Conservation (phyloP, 2,329 filamentous ascomycete genomes). For the Pseudogymnoascus sp. region DNA sequence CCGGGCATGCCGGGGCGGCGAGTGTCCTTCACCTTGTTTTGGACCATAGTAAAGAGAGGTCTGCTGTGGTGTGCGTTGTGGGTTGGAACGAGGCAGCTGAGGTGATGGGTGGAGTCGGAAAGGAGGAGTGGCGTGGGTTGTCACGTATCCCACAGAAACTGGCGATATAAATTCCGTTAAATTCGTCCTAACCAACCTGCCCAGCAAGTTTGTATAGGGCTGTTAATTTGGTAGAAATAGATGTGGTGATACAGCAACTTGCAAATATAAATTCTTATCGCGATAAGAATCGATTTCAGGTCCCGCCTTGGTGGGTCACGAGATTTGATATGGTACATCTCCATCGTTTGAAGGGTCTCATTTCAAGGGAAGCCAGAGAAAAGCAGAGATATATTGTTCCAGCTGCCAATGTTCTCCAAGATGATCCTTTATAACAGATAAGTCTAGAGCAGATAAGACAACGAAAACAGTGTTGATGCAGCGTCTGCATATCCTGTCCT, state of each 20-base stretch:
- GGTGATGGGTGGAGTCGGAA: background rate
- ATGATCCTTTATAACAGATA: background rate
- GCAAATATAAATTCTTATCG: constrained; percentile 8
- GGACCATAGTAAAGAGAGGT: background rate
- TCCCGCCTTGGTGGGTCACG: constrained; percentile 1
- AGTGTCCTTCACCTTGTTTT: constrained; percentile 9
- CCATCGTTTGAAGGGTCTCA: background rate
- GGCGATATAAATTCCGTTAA: background rate
- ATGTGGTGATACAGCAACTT: background rate
- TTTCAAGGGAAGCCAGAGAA: background rate
- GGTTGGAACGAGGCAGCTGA: background rate
- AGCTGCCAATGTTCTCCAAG: background rate
- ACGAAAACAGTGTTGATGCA: background rate
- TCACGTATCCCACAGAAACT: background rate
- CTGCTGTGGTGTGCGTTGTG: background rate
- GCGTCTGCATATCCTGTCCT: background rate
- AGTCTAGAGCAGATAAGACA: background rate
- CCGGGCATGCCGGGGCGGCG: constrained; percentile 7
- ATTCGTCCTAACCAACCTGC: background rate
- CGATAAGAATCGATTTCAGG: background rate
- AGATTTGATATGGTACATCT: background rate
- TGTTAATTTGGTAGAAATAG: background rate
- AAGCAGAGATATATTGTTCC: background rate
- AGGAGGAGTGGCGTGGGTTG: background rate
- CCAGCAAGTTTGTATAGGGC: background rate